These are phyloP conservation scores for Aegle marmelos DNA, from an alignment of 345 rosid genomes.

Conservation along the genomic window DNA sequence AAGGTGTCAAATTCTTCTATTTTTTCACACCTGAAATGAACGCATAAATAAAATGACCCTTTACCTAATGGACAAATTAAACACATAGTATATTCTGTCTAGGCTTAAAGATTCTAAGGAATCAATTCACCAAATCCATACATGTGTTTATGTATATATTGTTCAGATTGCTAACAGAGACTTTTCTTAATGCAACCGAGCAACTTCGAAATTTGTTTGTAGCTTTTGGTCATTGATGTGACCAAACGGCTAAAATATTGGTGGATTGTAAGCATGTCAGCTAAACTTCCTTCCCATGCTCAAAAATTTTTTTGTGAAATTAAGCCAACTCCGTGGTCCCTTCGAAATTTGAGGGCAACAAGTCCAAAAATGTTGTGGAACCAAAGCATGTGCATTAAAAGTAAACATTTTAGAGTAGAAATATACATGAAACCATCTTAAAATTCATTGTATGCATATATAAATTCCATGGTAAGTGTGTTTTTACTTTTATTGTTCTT, in stretches of 20 bases:
- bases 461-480: too few relatives aligned
- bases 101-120: background rate
- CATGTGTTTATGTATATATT: too few relatives aligned
- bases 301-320: background rate
- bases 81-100: conserved; percentile 7
- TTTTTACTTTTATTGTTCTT: too few relatives aligned
- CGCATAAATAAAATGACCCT: background rate
- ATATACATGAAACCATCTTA: background rate
- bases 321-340: background rate
- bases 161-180: background rate
- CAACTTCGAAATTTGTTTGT: too few relatives aligned
- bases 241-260: too few relatives aligned
- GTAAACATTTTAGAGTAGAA: background rate
- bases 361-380: too few relatives aligned
- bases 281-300: background rate
- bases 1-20: background rate
- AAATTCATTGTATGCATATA: too few relatives aligned
- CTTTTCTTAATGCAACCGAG: background rate
- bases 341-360: background rate
- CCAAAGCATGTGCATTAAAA: background rate
- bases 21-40: background rate
- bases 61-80: background rate
- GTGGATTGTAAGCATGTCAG: too few relatives aligned
- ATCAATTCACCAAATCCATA: background rate
- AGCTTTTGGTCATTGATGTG: too few relatives aligned